Evolutionary conservation across 2,329 filamentous ascomycete genomes (phyloP), one percentile per base, ranked within the genome.

Genomic region (Curvularia eragrostidis): DNA sequence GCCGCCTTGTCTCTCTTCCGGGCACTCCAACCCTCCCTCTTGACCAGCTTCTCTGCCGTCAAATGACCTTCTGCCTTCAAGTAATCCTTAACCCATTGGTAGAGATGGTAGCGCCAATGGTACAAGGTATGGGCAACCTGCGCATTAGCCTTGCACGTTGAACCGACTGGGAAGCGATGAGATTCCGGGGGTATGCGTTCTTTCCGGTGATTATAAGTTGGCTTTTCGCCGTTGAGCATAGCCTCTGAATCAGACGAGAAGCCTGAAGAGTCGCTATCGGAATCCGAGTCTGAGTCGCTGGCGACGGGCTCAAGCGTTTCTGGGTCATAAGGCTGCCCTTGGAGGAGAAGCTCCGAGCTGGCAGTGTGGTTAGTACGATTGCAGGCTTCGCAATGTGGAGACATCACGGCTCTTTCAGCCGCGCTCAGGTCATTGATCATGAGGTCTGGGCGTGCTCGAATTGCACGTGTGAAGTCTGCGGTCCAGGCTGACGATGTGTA

Each of bases 31-130:
- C 79, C 81, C 56, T 88, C 86, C 8, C 89, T 81, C 70, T 87
- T 80, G 1, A 87, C 78, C 30, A 92, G 78, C 67, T 86, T 83
- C 10, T 83, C 77, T 1, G 86, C 77, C 0, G 78, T 79, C 61
- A 89, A 80, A 62, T 89, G 83, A 0, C 86, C 87, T 57, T 87
- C 81, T 1, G 74, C 74, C 23, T 81, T 75, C 0, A 95, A 84
- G 52, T 84, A 85, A 26, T 83, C 81, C 23, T 89, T 81, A 0
- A 93, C 87, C 83, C 85, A 90, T 62, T 88, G 83, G 69, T 90
- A 88, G n/a, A 94, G 84, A 44, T 87, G 85, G 58, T 85, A 85
- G 55, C 89, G 88, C 91, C 91, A 93, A 76, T 95, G 91, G 4
- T 87, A 83, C 3, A 94, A 81, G 1, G 83, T 84, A 69, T 94